Base-by-base conservation (phyloP, 805 yeast genomes). In the Cyberlindnera sargentensis region DNA sequence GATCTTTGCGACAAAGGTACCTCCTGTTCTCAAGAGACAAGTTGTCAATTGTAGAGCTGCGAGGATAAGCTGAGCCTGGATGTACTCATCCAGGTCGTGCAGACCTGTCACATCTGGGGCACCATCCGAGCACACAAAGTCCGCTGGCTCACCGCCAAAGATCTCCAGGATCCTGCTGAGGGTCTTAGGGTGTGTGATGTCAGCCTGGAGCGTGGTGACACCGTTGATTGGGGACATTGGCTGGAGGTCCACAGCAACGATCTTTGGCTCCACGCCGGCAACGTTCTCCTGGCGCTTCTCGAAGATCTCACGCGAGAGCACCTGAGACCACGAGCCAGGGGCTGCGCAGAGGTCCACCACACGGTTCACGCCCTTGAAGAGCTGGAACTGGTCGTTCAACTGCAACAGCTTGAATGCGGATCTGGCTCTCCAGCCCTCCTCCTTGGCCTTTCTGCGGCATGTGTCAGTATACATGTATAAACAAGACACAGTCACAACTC, bases 291-390 rank as follows among this genome's bases (percentile, higher is more conserved):
- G 51, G n/a, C 57, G 56, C 32, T 64, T 72, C 47, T 70, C 68
- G 52, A 72, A 78, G 34, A 86, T 64, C 55, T 82, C 81, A 52
- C 86, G 66, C 30, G 93, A 82, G 10, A 93, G 73, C 0, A 93
- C 99, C 61, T 93, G 99, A 1, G 95, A 85, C 99, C 99, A 93
- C 4, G 97, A 89, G 1, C 97, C 96, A 1, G 97, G 97, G 4
- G 98, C 99, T 32, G 99, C 99, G 72, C 99, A 93, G 29, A 93
- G 71, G 65, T 93, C 99, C 5, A 93, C 99, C 4, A 93, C 98
- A 53, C 96, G 70, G 36, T 71, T 72, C 31, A 89, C 80, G 34
- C 78, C 83, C 43, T 72, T 70, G 40, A 79, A 73, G 44, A 93
- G 78, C 48, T 84, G 82, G 61, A 91, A 93, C 61, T 93, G 90